Evolutionary conservation across 306 rosid species (phyloP), one percentile per base, ranked within the genome.

Genomic region (Nissolia schottii): DNA sequence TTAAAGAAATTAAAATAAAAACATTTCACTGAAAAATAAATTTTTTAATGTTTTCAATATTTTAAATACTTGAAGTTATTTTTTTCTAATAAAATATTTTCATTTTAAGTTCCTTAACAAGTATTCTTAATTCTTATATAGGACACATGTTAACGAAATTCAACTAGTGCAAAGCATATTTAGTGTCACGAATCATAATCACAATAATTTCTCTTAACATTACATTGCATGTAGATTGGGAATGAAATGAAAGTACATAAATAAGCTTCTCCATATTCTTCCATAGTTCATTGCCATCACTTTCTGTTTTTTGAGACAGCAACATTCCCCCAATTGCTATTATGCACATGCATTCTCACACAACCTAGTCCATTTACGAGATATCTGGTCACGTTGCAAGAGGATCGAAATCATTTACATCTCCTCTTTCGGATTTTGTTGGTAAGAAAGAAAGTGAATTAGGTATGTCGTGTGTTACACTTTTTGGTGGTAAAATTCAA

Each of bases 251-350:
- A 77, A 24, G 56, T 24, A 67, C 12, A 10, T 15, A 2, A 25
- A 32, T 67, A 57, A 29, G 56, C 15, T 67, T 45, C 43, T 37
- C 43, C 43, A 1, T 37, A 10, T 37, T 37, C 67, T 57, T 48
- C 54, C 40, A 35, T 35, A 51, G n/a, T 29, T 13, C 58, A 65
- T 65, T 75, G 7, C 70, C 48, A 32, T 63, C 8, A 25, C 29
- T 50, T 61, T 35, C 16, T 38, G 43, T 60, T 77, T 60, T 77
- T 62, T 29, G 11, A 51, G 77, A 53, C 67, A 53, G 59, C 64
- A 70, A 77, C 73, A 62, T 77, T 62, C 55, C 14, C 60, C 73
- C 50, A 61, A 34, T 61, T 38, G 28, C 54, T 14, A n/a, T n/a
- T 60, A 22, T 70, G 41, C 49, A 22, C 3, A 32, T 7, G 18